A percentile compares a stretch with the other conserved stretches of the same genome.
phyloP scores from a whole-genome alignment of 495 filamentous ascomycete genomes.

The Neurospora hispaniola region DNA sequence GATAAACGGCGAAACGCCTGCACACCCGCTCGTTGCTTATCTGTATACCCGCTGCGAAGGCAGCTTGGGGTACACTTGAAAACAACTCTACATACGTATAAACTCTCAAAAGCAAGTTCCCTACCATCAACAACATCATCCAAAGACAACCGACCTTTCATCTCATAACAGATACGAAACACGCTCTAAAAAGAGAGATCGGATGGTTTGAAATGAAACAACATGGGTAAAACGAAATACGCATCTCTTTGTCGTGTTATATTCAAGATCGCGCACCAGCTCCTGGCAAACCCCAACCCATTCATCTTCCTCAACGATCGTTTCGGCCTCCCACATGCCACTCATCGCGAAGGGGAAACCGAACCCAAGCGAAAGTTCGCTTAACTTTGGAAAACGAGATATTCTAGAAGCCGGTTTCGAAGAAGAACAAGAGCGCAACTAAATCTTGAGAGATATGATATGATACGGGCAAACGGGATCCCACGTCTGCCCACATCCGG shows the following conservation, averaged over 20 bases:
- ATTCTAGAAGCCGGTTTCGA: neutral
- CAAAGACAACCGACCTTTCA: neutral
- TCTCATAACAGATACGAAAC: neutral
- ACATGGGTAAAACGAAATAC: neutral
- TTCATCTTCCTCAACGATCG: neutral
- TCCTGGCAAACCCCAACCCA: neutral
- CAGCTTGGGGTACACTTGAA: no score
- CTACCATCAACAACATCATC: neutral
- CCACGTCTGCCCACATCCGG: neutral
- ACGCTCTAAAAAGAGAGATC: neutral
- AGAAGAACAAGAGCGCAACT: neutral
- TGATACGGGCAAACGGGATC: neutral
- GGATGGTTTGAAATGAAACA: neutral
- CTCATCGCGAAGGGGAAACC: neutral
- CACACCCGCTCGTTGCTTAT: no score
- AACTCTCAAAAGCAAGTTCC: neutral
- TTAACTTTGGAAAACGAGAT: neutral
- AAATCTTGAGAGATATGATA: neutral
- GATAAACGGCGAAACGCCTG: neutral
- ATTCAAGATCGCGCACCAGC: neutral
- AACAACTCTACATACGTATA: no score
- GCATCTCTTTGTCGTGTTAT: neutral
- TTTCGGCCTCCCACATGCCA: neutral
- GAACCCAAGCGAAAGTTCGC: neutral
- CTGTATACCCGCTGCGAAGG: no score